Evolutionary conservation across 768 basidiomycete genomes (phyloP), one percentile per base, ranked within the genome.

Genomic region (Rickenella mellea): DNA sequence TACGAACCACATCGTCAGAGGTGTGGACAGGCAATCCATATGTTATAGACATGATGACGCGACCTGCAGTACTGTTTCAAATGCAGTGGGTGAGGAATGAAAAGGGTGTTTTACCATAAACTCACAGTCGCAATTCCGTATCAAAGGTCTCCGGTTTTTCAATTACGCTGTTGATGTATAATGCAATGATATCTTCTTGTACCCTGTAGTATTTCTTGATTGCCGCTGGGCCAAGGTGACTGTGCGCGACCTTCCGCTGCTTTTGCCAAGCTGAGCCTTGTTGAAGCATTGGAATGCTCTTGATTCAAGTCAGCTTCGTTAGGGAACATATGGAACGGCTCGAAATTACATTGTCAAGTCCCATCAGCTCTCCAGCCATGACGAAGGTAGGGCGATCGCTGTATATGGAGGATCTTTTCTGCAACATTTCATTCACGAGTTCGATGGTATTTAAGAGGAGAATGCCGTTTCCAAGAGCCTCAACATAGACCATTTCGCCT

Each of bases 331-430:
- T 26, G 15, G 11, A 22, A 22, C 11, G 11, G 28, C n/a, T 22
- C n/a, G 28, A 25, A 11, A n/a, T 37, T 9, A 37, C 35, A 11
- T 22, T 22, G 21, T 40, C 46, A 45, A 60, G 36, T 11, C 73
- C 74, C 1, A 70, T 54, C 1, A 74, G 60, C 46, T 73, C 70
- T 1, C 73, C 71, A 6, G 65, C 68, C 72, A 76, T 74, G 14
- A 67, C 63, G 4, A 74, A 57, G 4, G 60, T 55, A 0, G 73
- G 73, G 2, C 74, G 59, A 39, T 71, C 65, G 27, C 71, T 73
- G 47, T 74, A 73, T 1, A 68, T 62, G 1, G 65, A 48, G 4
- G 69, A 65, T 46, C 66, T 65, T 48, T 64, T 67, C 48, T 75
- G 73, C 5, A 76, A 55, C 46, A 71, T 64, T 3, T 68, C 64